Conservation (phyloP, 2,329 filamentous ascomycete species). For the Microsporum audouinii region DNA sequence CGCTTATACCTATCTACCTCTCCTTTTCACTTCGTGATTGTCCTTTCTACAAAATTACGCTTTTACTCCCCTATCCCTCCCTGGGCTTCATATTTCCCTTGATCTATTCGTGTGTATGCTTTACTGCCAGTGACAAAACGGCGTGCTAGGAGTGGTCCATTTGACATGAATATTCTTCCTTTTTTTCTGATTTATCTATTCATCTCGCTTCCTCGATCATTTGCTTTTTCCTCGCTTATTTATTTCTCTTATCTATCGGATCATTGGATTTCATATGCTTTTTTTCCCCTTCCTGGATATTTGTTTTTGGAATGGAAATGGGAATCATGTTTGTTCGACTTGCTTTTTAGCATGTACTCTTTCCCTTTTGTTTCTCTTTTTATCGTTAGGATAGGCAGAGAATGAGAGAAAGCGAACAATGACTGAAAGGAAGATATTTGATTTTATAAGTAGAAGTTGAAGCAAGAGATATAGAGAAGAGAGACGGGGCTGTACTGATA, state of each 20-base stretch:
- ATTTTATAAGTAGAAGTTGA: not conserved
- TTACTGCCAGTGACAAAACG: not conserved
- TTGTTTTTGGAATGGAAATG: not conserved
- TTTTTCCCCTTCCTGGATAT: not conserved
- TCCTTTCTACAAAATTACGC: not conserved
- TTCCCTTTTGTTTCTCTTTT: not conserved
- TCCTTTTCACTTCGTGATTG: constrained; percentile 1
- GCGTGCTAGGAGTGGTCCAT: not conserved
- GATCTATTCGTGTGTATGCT: not conserved
- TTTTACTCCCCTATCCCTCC: not conserved
- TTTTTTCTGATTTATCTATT: not conserved
- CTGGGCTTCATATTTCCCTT: not conserved
- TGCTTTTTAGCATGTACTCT: not conserved
- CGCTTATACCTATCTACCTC: not conserved
- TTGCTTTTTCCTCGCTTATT: not conserved
- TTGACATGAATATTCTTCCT: not conserved
- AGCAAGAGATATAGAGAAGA: no score
- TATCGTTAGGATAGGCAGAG: not conserved
- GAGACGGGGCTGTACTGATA: no score
- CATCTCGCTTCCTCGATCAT: not conserved
- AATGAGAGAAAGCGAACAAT: not conserved
- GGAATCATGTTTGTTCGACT: not conserved
- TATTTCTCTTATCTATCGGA: not conserved
- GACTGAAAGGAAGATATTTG: not conserved
- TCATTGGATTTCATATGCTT: not conserved